Base-by-base conservation (phyloP, 768 basidiomycete species). In the Termitomyces sp. region DNA sequence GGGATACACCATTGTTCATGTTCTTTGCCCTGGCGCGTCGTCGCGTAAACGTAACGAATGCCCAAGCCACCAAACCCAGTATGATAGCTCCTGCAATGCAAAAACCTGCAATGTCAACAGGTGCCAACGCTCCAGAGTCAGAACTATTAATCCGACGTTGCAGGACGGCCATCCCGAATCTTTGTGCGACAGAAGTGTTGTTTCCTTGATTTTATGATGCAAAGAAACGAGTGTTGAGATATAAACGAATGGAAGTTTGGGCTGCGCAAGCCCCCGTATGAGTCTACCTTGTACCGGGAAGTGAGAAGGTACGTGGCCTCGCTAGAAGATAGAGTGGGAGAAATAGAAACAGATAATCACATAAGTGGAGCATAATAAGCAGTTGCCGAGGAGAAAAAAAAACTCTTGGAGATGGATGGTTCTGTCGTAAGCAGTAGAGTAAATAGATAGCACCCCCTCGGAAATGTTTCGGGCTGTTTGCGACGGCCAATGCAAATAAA, bases 51-150 rank as follows among this genome's bases (percentile, higher is more conserved):
- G 70, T 72, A 37, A 82, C 61, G 35, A 60, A 65, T 5, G 84
- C 61, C 80, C 80, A 85, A 27, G 72, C 11, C 43, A 56, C 62
- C 40, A 82, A 57, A 40, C 64, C 70, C 28, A 79, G 50, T 23
- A 74, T 54, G 41, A 80, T 66, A 28, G 73, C 68, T 19, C 70
- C 77, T 27, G 74, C 79, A 6, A 83, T 63, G 21, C 74, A 70
- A 62, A 86, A 76, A 6, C 81, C 85, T 52, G 70, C 79, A 47
- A 85, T 77, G 61, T 77, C 73, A 21, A 75, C 65, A 5, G 76
- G 68, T 44, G 57, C 60, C 27, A 64, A n/a, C 21, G 57, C 32
- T n/a, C n/a, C 35, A 12, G 56, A 37, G 28, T 19, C 37, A 35
- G 65, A 44, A 42, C 59, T 37, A 35, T 59, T 35, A 19, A 43